Evolutionary conservation across 768 basidiomycete genomes (phyloP), one percentile per base, ranked within the genome.

Genomic region (Collybia sp.): DNA sequence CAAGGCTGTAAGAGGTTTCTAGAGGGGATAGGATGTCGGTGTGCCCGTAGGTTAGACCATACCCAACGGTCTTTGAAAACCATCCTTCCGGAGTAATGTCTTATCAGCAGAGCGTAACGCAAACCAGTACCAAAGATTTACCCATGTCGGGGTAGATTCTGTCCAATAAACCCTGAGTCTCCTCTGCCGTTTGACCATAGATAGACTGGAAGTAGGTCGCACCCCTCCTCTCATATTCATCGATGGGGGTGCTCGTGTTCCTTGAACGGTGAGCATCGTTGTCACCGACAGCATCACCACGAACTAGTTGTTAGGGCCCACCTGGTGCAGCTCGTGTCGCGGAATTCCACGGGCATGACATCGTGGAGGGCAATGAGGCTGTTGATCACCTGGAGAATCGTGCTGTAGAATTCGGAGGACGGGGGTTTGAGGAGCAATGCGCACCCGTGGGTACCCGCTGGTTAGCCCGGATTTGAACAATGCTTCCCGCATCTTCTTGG

Each of bases 121-220:
- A 18, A n/a, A 34, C 37, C 31, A 32, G 39, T 42, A 15, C 38
- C 12, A 13, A 11, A 41, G 37, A 38, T 19, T 55, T 52, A 83
- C 84, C 82, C 58, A 85, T 66, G 55, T 86, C 84, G 0, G 83
- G 83, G 58, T 82, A 82, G 20, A 77, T 69, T 10, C 61, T 51
- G 52, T 68, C 62, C 13, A 86, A 57, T n/a, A 83, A 50, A 2
- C 43, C 49, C 48, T 77, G 75, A 2, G 83, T 75, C 2, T 57
- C 37, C 19, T 67, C 59, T 6, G 80, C 74, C 2, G 77, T 79
- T 31, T 77, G 72, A 12, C 82, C 81, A 49, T 86, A 85, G 12
- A 77, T 67, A 4, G 65, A 58, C 17, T 65, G 50, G 57, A 79
- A 85, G 45, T 72, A 64, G 3, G 51, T 58, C 43, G 65, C 51